Evolutionary conservation across 768 basidiomycete genomes (phyloP), one percentile per base, ranked within the genome.

Genomic region (Lentinula detonsa): DNA sequence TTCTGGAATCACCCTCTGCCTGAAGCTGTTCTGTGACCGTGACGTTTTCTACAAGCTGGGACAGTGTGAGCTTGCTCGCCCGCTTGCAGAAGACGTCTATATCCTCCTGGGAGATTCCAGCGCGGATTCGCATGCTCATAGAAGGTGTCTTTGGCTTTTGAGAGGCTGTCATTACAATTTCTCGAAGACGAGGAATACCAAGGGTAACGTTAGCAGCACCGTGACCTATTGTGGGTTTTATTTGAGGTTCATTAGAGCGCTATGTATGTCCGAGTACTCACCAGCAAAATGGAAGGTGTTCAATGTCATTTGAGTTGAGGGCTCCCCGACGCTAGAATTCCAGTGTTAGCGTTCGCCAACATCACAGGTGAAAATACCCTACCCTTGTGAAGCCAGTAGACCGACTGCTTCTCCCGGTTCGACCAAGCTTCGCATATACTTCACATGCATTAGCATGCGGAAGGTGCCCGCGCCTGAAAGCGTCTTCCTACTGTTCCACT

Each of bases 231-330:
- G n/a, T n/a, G 40, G 35, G 65, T 34, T 50, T 54, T 46, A 63
- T 45, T 49, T 11, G 28, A 15, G 21, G 13, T n/a, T 15, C n/a
- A 45, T 16, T 45, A 7, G 15, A 23, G 21, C 42, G 43, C 3
- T 35, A 15, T 7, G 11, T 39, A 48, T 23, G 39, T 33, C 23
- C 23, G 42, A 51, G 64, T 40, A 69, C 82, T 68, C 72, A 87
- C 94, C 96, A 66, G 97, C 97, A 69, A 99, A 95, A 78, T 99
- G 97, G 85, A 99, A 99, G 11, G 97, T 99, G 72, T 99, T 99
- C 64, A 99, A 76, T 8, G 97, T 99, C 97, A 99, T 99, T 72
- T 99, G 97, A 0, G 97, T 99, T 15, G 97, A 99, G 4, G 97
- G 97, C 73, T 99, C 97, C 56, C 97, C 97, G 46, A 99, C 85